A percentile compares a stretch with the other conserved stretches of the same genome.
Conservation (phyloP, 2,329 filamentous ascomycete species). For the Cryphonectria carpinicola region DNA sequence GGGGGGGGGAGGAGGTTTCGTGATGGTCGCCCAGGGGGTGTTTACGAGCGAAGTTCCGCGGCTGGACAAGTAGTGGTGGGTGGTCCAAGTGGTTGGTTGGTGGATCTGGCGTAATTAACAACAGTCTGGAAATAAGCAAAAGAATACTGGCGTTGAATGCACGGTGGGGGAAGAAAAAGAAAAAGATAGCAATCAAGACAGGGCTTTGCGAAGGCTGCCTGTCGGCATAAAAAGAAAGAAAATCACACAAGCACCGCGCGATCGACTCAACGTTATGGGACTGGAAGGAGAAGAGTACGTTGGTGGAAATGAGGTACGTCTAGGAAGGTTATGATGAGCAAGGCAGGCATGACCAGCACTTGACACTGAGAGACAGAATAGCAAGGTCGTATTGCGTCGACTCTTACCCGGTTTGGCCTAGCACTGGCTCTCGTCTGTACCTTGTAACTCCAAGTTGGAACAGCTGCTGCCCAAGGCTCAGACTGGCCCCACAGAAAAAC, state of each 20-base stretch:
- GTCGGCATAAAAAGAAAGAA: slow-evolving; percentile 12
- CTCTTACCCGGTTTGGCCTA: slow-evolving; percentile 16
- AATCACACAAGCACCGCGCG: slow-evolving; percentile 19
- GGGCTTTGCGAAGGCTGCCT: slow-evolving; percentile 22
- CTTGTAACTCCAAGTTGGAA: neutral
- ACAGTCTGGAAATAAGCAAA: slow-evolving; percentile 16
- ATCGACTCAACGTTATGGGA: slow-evolving; percentile 13
- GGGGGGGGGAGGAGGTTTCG: neutral
- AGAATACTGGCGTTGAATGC: slow-evolving; percentile 17
- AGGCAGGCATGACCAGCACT: slow-evolving; percentile 1
- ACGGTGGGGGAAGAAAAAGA: neutral
- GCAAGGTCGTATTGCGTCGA: slow-evolving; percentile 14
- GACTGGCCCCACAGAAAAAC: slow-evolving; percentile 1
- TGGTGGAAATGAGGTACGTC: slow-evolving; percentile 1
- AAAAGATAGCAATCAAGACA: slow-evolving; percentile 9
- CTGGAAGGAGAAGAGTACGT: slow-evolving; percentile 19
- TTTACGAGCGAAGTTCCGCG: slow-evolving; percentile 9
- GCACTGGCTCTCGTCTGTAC: neutral
- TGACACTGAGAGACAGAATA: slow-evolving; percentile 7
- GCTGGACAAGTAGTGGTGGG: slow-evolving; percentile 2
- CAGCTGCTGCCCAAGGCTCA: slow-evolving; percentile 9
- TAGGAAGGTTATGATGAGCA: slow-evolving; percentile 21
- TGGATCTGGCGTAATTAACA: slow-evolving; percentile 24
- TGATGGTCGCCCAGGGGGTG: slow-evolving; percentile 9
- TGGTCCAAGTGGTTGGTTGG: slow-evolving; percentile 15